Evolutionary conservation across 768 basidiomycete species (phyloP), one percentile per base, ranked within the genome.

Genomic region (Tricholoma matsutake): DNA sequence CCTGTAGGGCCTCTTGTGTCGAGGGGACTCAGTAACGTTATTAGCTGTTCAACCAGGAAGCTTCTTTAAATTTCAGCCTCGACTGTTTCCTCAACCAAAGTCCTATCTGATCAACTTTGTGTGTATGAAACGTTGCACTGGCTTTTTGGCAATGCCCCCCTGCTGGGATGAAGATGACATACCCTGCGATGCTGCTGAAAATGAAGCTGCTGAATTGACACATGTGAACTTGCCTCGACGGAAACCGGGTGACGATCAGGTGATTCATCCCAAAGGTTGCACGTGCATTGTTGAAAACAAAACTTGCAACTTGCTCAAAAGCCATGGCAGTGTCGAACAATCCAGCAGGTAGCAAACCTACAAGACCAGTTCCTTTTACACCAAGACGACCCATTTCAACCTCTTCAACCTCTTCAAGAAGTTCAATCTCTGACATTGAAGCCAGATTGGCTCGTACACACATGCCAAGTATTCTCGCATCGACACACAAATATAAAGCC

Each of bases 401-500:
- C 10, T 61, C 65, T 43, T 69, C 71, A 31, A 60, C 67, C 7
- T 66, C 75, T n/a, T 71, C 73, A 20, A 70, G 72, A 53, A 67
- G 61, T 61, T 68, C 68, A 41, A 64, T 67, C 32, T 63, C 69
- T 20, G 64, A 70, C 34, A 71, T 71, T 51, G 58, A 67, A 34
- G 62, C 61, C 14, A 74, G 78, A 37, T 64, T 79, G 0, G 57
- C 77, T 18, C 74, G 72, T n/a, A 64, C 76, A 43, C 71, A 74
- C 2, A 62, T 59, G 25, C 61, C 64, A n/a, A 65, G 58, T 65
- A 71, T 64, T 61, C 73, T 62, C 59, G 59, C 77, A 53, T 74
- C 77, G 1, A 81, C 85, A 7, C 73, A 81, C 66, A 89, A 87
- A 69, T 89, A 87, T 76, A 89, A 87, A 67, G 84, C 88, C 0